Percentiles rank a stretch among this genome's conserved stretches.
Conservation (phyloP, 306 rosid genomes). For the Morella rubra region DNA sequence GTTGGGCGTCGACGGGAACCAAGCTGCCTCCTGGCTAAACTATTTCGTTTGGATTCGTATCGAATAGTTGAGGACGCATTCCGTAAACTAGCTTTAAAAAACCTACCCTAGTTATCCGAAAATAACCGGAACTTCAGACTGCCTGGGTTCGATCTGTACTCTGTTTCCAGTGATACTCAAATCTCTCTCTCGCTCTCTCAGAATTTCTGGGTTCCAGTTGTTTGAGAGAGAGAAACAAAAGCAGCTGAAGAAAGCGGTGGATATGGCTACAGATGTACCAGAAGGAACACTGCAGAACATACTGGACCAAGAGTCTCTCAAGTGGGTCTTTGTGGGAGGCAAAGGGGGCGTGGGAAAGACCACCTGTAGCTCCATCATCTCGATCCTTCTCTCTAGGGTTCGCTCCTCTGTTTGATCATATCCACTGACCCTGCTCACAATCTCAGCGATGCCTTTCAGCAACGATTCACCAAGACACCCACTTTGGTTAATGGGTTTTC, state of each 20-base stretch:
- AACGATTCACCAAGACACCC: slow-evolving; percentile 83
- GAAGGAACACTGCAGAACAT: slow-evolving; percentile 82
- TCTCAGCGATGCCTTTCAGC: slow-evolving; percentile 98
- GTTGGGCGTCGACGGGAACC: too few relatives aligned
- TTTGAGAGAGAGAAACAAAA: slow-evolving; percentile 18
- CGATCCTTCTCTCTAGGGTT: slow-evolving; percentile 77
- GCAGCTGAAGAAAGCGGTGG: neutral
- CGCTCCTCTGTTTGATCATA: slow-evolving; percentile 88
- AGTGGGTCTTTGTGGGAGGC: slow-evolving; percentile 98
- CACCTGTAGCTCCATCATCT: slow-evolving; percentile 87
- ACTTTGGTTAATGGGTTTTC: slow-evolving; percentile 87
- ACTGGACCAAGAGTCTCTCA: slow-evolving; percentile 75
- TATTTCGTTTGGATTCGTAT: too few relatives aligned
- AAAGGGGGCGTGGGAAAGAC: slow-evolving; percentile 98
- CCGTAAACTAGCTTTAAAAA: too few relatives aligned
- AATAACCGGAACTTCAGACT: neutral
- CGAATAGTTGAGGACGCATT: too few relatives aligned
- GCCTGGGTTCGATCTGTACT: neutral
- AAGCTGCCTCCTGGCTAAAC: too few relatives aligned
- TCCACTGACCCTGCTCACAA: slow-evolving; percentile 99
- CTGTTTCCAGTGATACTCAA: neutral
- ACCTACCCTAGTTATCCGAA: too few relatives aligned
- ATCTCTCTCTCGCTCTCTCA: slow-evolving; percentile 14
- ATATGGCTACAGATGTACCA: slow-evolving; percentile 43
- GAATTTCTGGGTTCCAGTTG: slow-evolving; percentile 1